phyloP scores from a whole-genome alignment of 345 rosid species.

The Pelargonium nanum region DNA sequence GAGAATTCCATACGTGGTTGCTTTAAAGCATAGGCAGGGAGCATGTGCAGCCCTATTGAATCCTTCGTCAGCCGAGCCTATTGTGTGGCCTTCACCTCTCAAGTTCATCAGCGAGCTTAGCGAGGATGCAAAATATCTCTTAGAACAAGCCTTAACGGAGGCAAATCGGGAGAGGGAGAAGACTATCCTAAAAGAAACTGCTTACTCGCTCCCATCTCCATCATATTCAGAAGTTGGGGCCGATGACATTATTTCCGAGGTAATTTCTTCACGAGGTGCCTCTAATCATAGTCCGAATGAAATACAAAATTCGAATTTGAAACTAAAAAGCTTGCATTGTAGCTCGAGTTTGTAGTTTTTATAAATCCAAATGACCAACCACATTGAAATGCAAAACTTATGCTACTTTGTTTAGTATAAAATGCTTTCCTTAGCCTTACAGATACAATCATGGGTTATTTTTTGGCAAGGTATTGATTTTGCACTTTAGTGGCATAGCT shows the following conservation, averaged over 20 bases:
- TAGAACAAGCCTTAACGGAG: constrained; percentile 80
- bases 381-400: no score
- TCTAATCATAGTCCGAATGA: neutral
- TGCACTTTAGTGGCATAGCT: no score
- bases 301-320: no score
- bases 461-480: neutral
- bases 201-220: constrained; percentile 53
- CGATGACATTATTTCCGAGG: constrained; percentile 85
- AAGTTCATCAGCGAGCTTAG: constrained; percentile 92
- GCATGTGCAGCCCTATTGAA: constrained; percentile 83
- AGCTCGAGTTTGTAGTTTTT: no score
- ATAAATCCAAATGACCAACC: no score
- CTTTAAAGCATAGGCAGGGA: constrained; percentile 62
- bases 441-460: neutral
- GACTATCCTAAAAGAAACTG: constrained; percentile 60
- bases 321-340: no score
- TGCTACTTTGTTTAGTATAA: no score
- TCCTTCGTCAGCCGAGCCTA: constrained; percentile 90
- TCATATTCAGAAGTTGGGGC: constrained; percentile 48
- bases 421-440: no score
- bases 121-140: constrained; percentile 62
- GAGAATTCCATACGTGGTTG: constrained; percentile 84
- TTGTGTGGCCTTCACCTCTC: constrained; percentile 95
- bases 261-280: constrained; percentile 11
- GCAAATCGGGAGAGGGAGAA: constrained; percentile 83